Evolutionary conservation across 805 yeast species (phyloP).

Genomic region (Wickerhamiella vanderwaltii): DNA sequence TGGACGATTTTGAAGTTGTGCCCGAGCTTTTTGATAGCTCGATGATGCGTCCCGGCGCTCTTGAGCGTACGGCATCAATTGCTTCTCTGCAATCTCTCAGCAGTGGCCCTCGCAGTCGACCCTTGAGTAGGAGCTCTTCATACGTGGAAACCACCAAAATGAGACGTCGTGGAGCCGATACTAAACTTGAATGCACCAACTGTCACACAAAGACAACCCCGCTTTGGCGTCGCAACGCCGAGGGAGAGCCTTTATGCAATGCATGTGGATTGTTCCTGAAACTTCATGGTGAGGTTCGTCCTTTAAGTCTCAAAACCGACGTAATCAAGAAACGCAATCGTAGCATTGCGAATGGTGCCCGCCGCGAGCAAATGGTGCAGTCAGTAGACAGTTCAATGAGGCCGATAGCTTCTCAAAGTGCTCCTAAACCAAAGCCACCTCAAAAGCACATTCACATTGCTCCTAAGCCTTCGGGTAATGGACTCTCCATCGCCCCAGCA

Average conservation of each 20-base stretch:
- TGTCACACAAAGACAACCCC: constrained; percentile 92
- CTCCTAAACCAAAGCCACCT: background rate
- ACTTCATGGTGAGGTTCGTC: constrained; percentile 90
- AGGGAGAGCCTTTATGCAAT: constrained; percentile 88
- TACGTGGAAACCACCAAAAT: constrained; percentile 9
- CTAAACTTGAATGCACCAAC: constrained; percentile 50
- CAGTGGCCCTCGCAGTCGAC: constrained; percentile 2
- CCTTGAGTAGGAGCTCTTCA: constrained; percentile 6
- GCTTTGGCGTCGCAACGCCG: constrained; percentile 86
- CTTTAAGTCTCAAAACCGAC: constrained; percentile 84
- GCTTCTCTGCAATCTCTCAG: constrained; percentile 1
- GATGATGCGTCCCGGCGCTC: background rate
- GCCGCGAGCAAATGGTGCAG: background rate
- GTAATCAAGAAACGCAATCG: constrained; percentile 89
- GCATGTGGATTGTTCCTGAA: constrained; percentile 93
- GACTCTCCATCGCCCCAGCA: background rate
- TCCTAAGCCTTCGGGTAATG: constrained; percentile 13
- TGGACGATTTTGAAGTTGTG: constrained; percentile 9
- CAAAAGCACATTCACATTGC: constrained; percentile 12
- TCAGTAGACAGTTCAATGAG: background rate
- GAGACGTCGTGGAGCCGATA: constrained; percentile 8
- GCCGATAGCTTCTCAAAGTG: background rate
- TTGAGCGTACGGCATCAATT: background rate
- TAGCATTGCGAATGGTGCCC: constrained; percentile 11
- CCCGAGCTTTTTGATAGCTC: constrained; percentile 4